Percentiles rank a stretch among this genome's conserved stretches.
Evolutionary conservation across 2,329 filamentous ascomycete genomes (phyloP).

Genomic region (Sporothrix dimorphospora): DNA sequence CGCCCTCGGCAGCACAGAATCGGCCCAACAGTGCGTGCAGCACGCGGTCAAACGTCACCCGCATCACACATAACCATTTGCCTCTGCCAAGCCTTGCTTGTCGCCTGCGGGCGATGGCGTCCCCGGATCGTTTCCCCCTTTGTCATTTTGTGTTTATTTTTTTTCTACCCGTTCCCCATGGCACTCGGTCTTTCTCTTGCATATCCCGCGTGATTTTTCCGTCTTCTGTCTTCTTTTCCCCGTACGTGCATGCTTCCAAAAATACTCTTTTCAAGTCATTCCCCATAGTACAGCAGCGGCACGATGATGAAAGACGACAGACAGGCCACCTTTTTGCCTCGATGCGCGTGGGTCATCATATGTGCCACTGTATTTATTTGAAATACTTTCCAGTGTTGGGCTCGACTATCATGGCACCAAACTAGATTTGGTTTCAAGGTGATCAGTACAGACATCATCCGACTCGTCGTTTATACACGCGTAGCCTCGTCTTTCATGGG

Average conservation of each 20-base stretch:
- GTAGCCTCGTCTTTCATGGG: too few relatives aligned
- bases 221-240: not conserved
- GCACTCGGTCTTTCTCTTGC: not conserved
- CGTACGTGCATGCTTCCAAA: conserved; percentile 17
- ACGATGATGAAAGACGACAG: not conserved
- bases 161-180: not conserved
- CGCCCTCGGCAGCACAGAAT: not conserved
- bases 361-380: conserved; percentile 3
- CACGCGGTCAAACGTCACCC: conserved; percentile 1
- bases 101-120: not conserved
- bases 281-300: not conserved
- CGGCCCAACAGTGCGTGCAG: not conserved
- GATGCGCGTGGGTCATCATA: not conserved
- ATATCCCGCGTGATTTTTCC: conserved; percentile 18
- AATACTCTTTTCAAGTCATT: conserved; percentile 1
- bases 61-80: not conserved
- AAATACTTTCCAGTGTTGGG: not conserved
- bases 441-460: too few relatives aligned
- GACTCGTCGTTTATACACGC: too few relatives aligned
- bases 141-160: not conserved
- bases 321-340: not conserved
- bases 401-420: too few relatives aligned
- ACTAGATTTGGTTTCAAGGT: too few relatives aligned
- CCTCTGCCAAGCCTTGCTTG: not conserved
- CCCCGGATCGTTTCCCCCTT: not conserved